A percentile compares a stretch with the other conserved stretches of the same genome.
Conservation (phyloP, 2,329 filamentous ascomycete species). For the Trichophyton verrucosum region DNA sequence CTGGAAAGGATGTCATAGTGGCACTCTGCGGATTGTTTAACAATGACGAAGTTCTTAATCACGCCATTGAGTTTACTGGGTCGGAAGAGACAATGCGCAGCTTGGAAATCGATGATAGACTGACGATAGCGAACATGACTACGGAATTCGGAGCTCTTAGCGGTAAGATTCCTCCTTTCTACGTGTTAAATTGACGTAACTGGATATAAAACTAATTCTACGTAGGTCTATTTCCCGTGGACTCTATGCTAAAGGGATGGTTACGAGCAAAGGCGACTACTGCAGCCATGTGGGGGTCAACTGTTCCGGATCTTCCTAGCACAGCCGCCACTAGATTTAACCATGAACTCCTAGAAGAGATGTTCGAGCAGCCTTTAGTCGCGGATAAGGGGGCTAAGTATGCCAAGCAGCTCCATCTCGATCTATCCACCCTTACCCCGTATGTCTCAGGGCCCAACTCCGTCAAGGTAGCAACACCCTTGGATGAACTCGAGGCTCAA, state of each 20-base stretch:
- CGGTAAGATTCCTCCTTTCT: not conserved
- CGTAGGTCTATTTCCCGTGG: constrained; percentile 67
- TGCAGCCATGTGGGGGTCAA: constrained; percentile 42
- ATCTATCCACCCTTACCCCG: constrained; percentile 71
- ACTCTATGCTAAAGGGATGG: constrained; percentile 60
- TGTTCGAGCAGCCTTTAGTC: constrained; percentile 52
- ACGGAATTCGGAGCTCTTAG: constrained; percentile 63
- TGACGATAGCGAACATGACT: constrained; percentile 64
- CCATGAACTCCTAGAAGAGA: constrained; percentile 59
- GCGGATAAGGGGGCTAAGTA: constrained; percentile 71
- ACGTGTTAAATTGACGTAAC: not conserved
- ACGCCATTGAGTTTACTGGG: constrained; percentile 77
- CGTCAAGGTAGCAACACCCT: constrained; percentile 71
- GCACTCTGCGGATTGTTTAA: constrained; percentile 78
- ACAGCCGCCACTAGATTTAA: constrained; percentile 50
- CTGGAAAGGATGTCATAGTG: constrained; percentile 88
- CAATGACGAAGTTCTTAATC: constrained; percentile 79
- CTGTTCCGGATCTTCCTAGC: constrained; percentile 32
- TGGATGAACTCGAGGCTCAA: constrained; percentile 58
- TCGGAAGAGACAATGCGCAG: constrained; percentile 62
- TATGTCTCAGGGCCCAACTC: constrained; percentile 82
- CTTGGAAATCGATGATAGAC: constrained; percentile 54
- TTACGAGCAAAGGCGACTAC: constrained; percentile 62
- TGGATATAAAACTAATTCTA: not conserved
- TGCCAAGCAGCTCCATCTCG: constrained; percentile 68